Evolutionary conservation across 768 basidiomycete species (phyloP).

Genomic region (Mycena indigotica): DNA sequence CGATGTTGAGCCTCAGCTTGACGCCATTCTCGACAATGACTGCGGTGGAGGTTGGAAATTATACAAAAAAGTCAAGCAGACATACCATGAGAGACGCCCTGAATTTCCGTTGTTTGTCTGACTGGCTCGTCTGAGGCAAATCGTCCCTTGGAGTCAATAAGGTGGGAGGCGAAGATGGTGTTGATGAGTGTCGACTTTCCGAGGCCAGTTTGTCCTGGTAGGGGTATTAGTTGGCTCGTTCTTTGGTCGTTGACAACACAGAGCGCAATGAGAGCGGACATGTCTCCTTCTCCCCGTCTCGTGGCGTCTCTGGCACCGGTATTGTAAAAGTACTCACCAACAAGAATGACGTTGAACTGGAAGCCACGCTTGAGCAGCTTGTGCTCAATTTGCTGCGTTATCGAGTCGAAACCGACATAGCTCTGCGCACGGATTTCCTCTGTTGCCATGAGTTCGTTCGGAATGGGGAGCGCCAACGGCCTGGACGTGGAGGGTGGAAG

Average conservation of each 20-base stretch:
- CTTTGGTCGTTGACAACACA: not conserved
- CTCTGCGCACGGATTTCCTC: conserved; percentile 88
- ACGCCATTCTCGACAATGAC: conserved; percentile 98
- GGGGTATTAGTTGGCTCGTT: not conserved
- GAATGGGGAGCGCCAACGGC: not conserved
- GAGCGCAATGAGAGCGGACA: conserved; percentile 6
- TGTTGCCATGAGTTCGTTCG: conserved; percentile 36
- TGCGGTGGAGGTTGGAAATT: conserved; percentile 33
- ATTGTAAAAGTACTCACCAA: conserved; percentile 62
- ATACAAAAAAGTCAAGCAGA: conserved; percentile 18
- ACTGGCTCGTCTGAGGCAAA: conserved; percentile 85
- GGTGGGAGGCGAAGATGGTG: conserved; percentile 98
- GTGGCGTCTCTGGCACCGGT: conserved; percentile 8
- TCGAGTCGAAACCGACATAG: conserved; percentile 98
- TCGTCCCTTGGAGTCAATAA: conserved; percentile 97
- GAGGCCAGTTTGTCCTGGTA: conserved; percentile 89
- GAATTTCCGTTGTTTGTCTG: conserved; percentile 96
- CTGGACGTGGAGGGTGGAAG: not conserved
- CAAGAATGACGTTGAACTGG: conserved; percentile 98
- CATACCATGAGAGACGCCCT: conserved; percentile 90
- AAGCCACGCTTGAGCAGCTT: conserved; percentile 99
- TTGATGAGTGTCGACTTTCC: conserved; percentile 99
- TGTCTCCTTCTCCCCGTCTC: too few species aligned
- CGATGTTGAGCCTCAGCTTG: conserved; percentile 91
- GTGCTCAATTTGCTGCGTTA: conserved; percentile 97